Evolutionary conservation across 495 filamentous ascomycete genomes (phyloP), one percentile per base, ranked within the genome.

Genomic region (Xanthoparmelia taractica): DNA sequence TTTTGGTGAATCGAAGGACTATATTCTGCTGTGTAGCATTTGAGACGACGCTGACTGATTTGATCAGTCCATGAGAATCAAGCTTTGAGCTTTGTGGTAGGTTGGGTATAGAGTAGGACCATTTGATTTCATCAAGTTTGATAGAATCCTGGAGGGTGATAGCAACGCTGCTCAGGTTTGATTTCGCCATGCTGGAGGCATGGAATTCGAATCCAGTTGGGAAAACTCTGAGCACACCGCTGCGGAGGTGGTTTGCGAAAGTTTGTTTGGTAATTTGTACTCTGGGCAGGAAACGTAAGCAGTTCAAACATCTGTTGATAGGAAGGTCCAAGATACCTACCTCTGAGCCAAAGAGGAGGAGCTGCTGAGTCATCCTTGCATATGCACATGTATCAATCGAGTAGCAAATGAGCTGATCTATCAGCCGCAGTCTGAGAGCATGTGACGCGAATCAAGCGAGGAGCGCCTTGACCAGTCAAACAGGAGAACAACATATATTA

Each of bases 21-120:
- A 65, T 54, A 11, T 27, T 27, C 61, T 61, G 62, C 29, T 61
- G 58, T 1, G 34, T 45, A 23, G 18, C 5, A 38, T 58, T 56
- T 8, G 66, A 67, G 20, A 58, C 40, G 4, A 65, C 12, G 50
- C 57, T 60, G n/a, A 67, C 38, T 15, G 66, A 65, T 41, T 65
- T 67, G 62, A 67, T 64, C 15, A 45, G 52, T 15, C 40, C 2
- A 2, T 15, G 38, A 8, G 5, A 20, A 45, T 61, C 57, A 5
- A 45, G 33, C 4, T 38, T 38, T 31, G 62, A 37, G 4, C 33
- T 38, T 12, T 25, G 0, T 7, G 66, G 66, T 57, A 67, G 34
- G 34, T 58, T 27, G 1, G 47, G 38, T 11, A 67, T 20, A 3
- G 25, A 17, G 36, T 45, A 67, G 5, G 50, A 31, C 63, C 66